Evolutionary conservation across 1,284 basidiomycete species (phyloP), one percentile per base, ranked within the genome.

Genomic region (Chalciporus piperatoides): DNA sequence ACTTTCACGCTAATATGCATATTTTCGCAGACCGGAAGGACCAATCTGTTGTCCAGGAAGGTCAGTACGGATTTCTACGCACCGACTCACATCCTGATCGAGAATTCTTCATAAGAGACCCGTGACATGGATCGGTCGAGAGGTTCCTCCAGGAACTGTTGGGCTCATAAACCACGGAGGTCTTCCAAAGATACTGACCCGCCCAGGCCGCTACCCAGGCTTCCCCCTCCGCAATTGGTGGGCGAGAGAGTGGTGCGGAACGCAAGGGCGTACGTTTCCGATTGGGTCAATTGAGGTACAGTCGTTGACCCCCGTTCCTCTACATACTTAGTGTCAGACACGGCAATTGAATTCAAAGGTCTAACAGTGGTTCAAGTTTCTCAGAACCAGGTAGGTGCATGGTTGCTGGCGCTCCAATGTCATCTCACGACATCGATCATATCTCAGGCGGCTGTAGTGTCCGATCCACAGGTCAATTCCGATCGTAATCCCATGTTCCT

Each of bases 181-280:
- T 44, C 72, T 80, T 38, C 88, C 87, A 12, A 88, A 87, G 66
- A 61, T 90, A 36, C 63, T 90, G 39, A 82, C 78, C 3, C 74
- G 73, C 46, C 81, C 88, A 2, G 88, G 88, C 27, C 81, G 85
- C 12, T 90, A 90, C 59, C 86, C 88, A 9, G 73, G 78, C 0
- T 82, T 82, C 63, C 86, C 86, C 14, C 71, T 88, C 41, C 74
- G 84, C 9, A 90, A 90, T 56, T 90, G 88, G 87, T 90, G 86
- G 84, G 86, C 86, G 6, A 73, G 87, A 12, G 65, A 71, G 14
- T 90, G 80, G 78, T 59, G 65, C 50, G 87, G 86, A 21, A 83
- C 79, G 4, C 78, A 77, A 60, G 86, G 84, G 61, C 65, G 86
- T 85, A 63, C 59, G 83, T 73, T 4, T 17, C 30, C 6, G 8